Evolutionary conservation across 2,329 filamentous ascomycete species (phyloP).

Genomic region (Pyrenophora seminiperda): DNA sequence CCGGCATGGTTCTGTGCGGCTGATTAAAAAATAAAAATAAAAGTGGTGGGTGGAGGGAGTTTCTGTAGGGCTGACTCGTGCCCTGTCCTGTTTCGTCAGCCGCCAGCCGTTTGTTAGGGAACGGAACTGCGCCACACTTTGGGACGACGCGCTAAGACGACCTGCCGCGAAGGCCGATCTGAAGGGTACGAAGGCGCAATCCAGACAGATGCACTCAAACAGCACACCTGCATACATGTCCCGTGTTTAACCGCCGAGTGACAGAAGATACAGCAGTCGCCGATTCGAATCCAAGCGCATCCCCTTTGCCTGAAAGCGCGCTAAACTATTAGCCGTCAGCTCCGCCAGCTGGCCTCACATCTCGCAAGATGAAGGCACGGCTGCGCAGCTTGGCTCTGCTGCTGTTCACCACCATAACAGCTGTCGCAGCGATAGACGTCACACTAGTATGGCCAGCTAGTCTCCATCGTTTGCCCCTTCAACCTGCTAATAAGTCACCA

Average conservation of each 20-base stretch:
- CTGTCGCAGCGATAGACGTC: slow-evolving; percentile 46
- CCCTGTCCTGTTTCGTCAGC: slow-evolving; percentile 1
- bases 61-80: slow-evolving; percentile 17
- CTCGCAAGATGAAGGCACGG: slow-evolving; percentile 45
- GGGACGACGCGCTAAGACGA: slow-evolving; percentile 16
- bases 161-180: slow-evolving; percentile 18
- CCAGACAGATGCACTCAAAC: slow-evolving; percentile 17
- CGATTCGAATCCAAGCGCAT: slow-evolving; percentile 4
- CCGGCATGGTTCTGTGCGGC: slow-evolving; percentile 40
- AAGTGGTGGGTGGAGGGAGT: slow-evolving; percentile 7
- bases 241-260: neutral
- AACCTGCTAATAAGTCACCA: slow-evolving; percentile 44
- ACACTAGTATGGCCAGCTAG: slow-evolving; percentile 17
- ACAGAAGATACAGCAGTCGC: neutral
- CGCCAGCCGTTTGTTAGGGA: slow-evolving; percentile 6
- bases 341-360: slow-evolving; percentile 41
- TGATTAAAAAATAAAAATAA: slow-evolving; percentile 3
- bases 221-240: slow-evolving; percentile 14
- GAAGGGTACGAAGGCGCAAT: slow-evolving; percentile 30
- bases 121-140: slow-evolving; percentile 22
- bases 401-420: slow-evolving; percentile 39
- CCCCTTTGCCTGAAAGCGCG: slow-evolving; percentile 5
- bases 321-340: slow-evolving; percentile 13
- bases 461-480: neutral
- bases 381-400: slow-evolving; percentile 41